A percentile compares a stretch with the other conserved stretches of the same genome.
phyloP scores from a whole-genome alignment of 768 basidiomycete genomes.

The Leccinellum albellum region DNA sequence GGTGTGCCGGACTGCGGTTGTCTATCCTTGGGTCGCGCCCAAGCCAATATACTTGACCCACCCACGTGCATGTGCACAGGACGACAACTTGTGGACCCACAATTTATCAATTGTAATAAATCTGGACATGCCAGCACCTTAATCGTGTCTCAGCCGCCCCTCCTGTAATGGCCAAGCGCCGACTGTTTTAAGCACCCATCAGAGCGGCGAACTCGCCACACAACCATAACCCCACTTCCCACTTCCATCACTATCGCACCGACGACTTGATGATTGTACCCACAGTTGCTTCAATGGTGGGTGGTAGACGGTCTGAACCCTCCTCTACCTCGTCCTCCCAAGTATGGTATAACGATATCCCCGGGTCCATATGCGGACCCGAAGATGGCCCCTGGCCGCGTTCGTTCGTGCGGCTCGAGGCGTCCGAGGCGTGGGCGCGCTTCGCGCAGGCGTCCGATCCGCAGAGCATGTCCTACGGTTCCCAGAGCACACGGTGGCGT shows the following conservation, averaged over 20 bases:
- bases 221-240: not conserved
- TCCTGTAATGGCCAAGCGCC: slow-evolving; percentile 26
- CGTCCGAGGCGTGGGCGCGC: slow-evolving; percentile 52
- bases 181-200: slow-evolving; percentile 27
- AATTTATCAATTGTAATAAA: slow-evolving; percentile 19
- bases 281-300: slow-evolving; percentile 10
- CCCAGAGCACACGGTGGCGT: slow-evolving; percentile 32
- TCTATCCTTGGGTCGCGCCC: slow-evolving; percentile 9
- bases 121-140: slow-evolving; percentile 19
- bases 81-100: slow-evolving; percentile 9
- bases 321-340: slow-evolving; percentile 29
- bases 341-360: slow-evolving; percentile 59
- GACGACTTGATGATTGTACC: slow-evolving; percentile 17
- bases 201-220: slow-evolving; percentile 6
- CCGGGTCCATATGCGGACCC: slow-evolving; percentile 57
- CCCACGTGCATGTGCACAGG: slow-evolving; percentile 29
- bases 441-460: slow-evolving; percentile 50
- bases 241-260: not conserved
- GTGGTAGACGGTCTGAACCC: slow-evolving; percentile 10
- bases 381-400: slow-evolving; percentile 67
- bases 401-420: slow-evolving; percentile 48
- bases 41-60: slow-evolving; percentile 1
- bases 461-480: slow-evolving; percentile 40
- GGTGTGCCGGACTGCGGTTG: slow-evolving; percentile 11
- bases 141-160: slow-evolving; percentile 12